These are phyloP conservation scores for Platanthera guangdongensis DNA, from an alignment of 106 monocot genomes.

Conservation along the genomic window DNA sequence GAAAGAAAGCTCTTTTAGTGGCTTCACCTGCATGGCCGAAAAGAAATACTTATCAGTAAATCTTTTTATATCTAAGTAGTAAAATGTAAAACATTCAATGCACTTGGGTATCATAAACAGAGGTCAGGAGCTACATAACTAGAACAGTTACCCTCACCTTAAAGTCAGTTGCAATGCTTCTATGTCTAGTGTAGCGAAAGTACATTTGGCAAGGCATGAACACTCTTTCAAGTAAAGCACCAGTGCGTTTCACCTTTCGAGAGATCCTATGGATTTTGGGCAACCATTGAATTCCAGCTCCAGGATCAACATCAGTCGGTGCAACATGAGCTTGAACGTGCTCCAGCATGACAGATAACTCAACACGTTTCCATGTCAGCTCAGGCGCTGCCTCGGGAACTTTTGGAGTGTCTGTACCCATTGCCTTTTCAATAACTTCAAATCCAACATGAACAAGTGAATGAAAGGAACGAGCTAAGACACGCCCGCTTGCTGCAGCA, in stretches of 20 bases:
- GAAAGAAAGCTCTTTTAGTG: conserved; percentile 74
- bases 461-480: conserved; percentile 81
- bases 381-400: conserved; percentile 55
- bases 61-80: no score
- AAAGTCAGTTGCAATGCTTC: conserved; percentile 63
- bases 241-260: conserved; percentile 64
- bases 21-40: conserved; percentile 54
- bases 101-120: background rate
- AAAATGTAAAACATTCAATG: background rate
- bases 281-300: conserved; percentile 91
- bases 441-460: conserved; percentile 74
- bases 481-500: conserved; percentile 77
- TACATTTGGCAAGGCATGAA: conserved; percentile 95
- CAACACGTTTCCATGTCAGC: conserved; percentile 74
- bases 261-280: conserved; percentile 62
- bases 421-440: conserved; percentile 68
- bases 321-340: conserved; percentile 95
- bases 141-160: conserved; percentile 34
- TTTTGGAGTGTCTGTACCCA: conserved; percentile 28
- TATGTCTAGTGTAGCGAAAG: conserved; percentile 83
- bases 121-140: background rate
- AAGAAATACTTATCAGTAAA: no score
- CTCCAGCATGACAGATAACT: conserved; percentile 68
- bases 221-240: conserved; percentile 87
- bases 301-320: conserved; percentile 92